phyloP scores from a whole-genome alignment of 495 filamentous ascomycete species.

The Ascobolus immersus region DNA sequence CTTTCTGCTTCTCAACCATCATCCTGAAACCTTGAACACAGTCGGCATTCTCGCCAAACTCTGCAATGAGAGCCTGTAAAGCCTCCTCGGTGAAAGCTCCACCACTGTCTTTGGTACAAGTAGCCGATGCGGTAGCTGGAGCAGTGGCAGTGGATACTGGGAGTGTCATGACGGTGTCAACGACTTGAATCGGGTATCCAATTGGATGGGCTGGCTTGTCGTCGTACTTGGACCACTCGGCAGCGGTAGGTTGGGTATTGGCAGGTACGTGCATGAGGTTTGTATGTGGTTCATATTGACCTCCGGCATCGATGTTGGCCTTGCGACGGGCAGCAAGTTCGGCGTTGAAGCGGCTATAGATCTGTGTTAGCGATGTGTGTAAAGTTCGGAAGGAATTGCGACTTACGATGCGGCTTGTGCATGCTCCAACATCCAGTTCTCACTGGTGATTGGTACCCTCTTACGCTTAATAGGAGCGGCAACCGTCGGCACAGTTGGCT shows the following conservation, averaged over 20 bases:
- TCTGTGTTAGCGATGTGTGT: no score
- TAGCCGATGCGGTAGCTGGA: background rate
- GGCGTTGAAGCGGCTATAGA: conserved; percentile 72
- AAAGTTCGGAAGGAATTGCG: background rate
- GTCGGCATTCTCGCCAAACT: background rate
- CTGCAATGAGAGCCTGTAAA: background rate
- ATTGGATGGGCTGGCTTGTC: background rate
- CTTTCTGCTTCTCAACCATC: background rate
- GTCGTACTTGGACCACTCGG: conserved; percentile 42
- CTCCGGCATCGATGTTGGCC: conserved; percentile 32
- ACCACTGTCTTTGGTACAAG: background rate
- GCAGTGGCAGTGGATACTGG: background rate
- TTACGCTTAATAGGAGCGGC: conserved; percentile 47
- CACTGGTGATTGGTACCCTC: conserved; percentile 65
- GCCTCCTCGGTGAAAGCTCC: conserved; percentile 1
- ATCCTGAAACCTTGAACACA: no score
- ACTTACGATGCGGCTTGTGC: conserved; percentile 65
- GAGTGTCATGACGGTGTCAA: conserved; percentile 4
- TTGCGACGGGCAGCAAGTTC: conserved; percentile 36
- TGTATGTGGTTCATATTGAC: conserved; percentile 80
- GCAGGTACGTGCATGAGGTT: conserved; percentile 68
- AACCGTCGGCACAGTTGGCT: conserved; percentile 43
- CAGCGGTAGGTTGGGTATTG: conserved; percentile 75
- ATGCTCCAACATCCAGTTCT: conserved; percentile 96
- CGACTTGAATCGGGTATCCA: background rate